Percentiles rank a stretch among this genome's conserved stretches.
Conservation (phyloP, 345 rosid species). For the Ricinus communis region DNA sequence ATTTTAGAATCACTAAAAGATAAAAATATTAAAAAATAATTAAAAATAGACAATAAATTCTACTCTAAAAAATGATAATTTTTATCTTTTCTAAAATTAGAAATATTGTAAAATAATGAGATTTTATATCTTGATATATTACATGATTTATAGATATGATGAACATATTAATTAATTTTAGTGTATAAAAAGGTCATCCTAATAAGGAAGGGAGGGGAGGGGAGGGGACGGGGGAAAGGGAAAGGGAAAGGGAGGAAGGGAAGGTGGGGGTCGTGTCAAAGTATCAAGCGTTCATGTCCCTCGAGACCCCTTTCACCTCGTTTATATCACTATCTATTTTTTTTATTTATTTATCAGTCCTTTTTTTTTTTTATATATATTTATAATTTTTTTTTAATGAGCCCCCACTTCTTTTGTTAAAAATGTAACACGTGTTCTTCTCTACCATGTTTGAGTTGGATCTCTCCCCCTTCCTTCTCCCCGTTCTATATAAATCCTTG, state of each 20-base stretch:
- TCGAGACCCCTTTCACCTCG: neutral
- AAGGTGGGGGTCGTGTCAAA: slow-evolving; percentile 15
- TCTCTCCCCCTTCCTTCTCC: slow-evolving; percentile 7
- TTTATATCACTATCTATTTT: neutral
- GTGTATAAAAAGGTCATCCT: no score
- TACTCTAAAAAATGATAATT: no score
- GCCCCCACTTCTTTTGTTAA: neutral
- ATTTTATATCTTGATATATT: no score
- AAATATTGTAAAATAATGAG: no score
- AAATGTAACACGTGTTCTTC: slow-evolving; percentile 38
- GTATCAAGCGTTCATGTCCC: slow-evolving; percentile 1
- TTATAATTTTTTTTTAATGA: neutral
- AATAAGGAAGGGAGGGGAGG: no score
- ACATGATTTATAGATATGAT: no score
- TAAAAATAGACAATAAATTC: no score
- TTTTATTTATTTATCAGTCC: neutral
- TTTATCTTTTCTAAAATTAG: no score
- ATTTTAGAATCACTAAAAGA: no score
- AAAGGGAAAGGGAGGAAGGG: neutral
- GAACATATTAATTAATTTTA: no score
- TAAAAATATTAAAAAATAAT: no score
- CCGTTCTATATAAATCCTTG: slow-evolving; percentile 20
- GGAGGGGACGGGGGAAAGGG: no score
- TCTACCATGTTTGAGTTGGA: slow-evolving; percentile 9
- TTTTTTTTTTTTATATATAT: neutral